These are phyloP conservation scores for Leishmania tropica DNA, from an alignment of 208 protist genomes.

Conservation along the genomic window DNA sequence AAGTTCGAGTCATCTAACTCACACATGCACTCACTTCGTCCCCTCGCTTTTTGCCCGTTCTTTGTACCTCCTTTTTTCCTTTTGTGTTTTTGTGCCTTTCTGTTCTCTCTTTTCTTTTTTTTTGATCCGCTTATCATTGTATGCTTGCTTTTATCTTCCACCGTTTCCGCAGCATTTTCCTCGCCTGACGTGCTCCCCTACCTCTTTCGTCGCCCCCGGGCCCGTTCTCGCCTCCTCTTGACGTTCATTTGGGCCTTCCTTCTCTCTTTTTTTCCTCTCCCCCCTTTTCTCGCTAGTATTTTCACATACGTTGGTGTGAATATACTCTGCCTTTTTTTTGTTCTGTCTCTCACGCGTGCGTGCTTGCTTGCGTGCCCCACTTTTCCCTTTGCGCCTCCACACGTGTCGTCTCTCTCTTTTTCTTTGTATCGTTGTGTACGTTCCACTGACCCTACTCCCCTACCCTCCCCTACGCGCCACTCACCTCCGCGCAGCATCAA, in stretches of 20 bases:
- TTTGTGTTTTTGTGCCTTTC: not conserved
- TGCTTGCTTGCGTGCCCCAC: not conserved
- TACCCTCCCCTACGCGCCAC: not conserved
- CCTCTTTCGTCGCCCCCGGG: not conserved
- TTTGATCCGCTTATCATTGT: not conserved
- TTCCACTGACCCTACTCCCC: not conserved
- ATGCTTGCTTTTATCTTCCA: not conserved
- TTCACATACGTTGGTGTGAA: not conserved
- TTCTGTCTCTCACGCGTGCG: not conserved
- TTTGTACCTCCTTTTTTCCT: not conserved
- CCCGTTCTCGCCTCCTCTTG: not conserved
- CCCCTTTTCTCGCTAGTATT: not conserved
- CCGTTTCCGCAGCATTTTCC: not conserved
- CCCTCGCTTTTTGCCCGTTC: not conserved
- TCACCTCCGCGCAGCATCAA: not conserved
- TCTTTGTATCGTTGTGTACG: not conserved
- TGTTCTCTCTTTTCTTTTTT: not conserved
- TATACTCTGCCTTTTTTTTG: constrained; percentile 3
- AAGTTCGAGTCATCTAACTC: not conserved
- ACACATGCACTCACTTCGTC: not conserved
- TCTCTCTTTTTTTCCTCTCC: not conserved
- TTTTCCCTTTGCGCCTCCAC: not conserved
- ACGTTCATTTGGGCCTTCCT: no score
- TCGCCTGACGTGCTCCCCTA: not conserved
- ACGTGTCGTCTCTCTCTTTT: not conserved